These are phyloP conservation scores for Firmiana major DNA, from an alignment of 345 rosid genomes.

Conservation along the genomic window DNA sequence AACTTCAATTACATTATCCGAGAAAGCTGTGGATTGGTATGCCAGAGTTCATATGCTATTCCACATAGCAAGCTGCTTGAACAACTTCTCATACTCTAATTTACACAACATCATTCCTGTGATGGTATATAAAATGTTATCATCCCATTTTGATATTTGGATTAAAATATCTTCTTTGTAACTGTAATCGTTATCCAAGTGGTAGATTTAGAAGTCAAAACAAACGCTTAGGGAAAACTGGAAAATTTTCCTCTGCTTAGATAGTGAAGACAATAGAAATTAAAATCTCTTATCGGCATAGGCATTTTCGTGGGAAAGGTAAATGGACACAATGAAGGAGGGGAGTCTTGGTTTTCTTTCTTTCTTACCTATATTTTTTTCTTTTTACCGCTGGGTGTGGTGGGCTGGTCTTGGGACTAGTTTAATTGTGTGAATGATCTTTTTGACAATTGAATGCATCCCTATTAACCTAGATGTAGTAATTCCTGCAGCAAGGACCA, in stretches of 20 bases:
- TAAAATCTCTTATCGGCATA: neutral
- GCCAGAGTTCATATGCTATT: constrained; percentile 24
- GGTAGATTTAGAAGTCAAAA: neutral
- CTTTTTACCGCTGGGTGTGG: neutral
- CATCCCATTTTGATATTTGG: neutral
- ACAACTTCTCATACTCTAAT: constrained; percentile 24
- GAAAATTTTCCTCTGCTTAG: neutral
- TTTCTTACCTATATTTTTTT: neutral
- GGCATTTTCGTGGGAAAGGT: neutral
- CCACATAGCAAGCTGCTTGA: constrained; percentile 24
- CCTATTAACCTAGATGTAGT: neutral
- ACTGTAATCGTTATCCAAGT: neutral
- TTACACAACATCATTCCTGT: constrained; percentile 15
- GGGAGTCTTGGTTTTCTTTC: neutral
- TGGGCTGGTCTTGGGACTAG: neutral
- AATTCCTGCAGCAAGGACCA: neutral
- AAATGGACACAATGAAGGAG: neutral
- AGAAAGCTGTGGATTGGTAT: constrained; percentile 30
- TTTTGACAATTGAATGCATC: neutral
- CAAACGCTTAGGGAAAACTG: neutral
- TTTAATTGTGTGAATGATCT: neutral
- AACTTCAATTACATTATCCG: constrained; percentile 16
- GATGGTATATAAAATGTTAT: constrained; percentile 25
- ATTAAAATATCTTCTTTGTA: neutral
- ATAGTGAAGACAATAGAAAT: neutral